These are phyloP conservation scores for Darksidea phi DNA, from an alignment of 495 filamentous ascomycete genomes.

Conservation along the genomic window DNA sequence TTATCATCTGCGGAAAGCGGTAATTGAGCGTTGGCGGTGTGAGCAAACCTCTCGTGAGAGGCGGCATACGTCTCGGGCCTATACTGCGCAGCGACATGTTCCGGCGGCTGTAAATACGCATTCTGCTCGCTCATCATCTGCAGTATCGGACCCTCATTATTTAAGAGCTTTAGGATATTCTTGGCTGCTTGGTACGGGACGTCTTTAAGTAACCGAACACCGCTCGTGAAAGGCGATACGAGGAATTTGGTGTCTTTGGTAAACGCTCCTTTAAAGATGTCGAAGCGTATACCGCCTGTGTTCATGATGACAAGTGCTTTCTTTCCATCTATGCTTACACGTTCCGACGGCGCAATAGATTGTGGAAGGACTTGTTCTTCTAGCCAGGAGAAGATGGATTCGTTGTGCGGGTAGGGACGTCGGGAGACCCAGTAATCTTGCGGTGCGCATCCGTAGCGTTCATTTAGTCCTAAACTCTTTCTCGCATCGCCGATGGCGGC, in stretches of 20 bases:
- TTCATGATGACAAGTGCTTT: conserved; percentile 76
- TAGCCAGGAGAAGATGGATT: conserved; percentile 80
- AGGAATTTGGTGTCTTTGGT: conserved; percentile 81
- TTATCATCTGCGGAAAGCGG: neutral
- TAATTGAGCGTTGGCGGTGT: neutral
- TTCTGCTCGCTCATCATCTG: conserved; percentile 28
- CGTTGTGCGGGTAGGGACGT: conserved; percentile 61
- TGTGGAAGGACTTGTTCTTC: conserved; percentile 69
- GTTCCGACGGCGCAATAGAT: conserved; percentile 50
- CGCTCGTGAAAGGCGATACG: conserved; percentile 83
- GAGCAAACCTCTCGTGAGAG: neutral
- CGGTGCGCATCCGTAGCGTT: conserved; percentile 78
- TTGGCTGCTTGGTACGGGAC: conserved; percentile 73
- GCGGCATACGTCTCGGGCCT: neutral
- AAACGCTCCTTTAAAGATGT: conserved; percentile 89
- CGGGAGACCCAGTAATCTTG: conserved; percentile 76
- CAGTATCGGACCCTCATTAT: conserved; percentile 64
- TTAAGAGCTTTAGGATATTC: conserved; percentile 69
- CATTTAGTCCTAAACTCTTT: conserved; percentile 67
- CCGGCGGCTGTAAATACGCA: conserved; percentile 44
- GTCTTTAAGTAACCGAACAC: conserved; percentile 73
- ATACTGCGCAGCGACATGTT: conserved; percentile 36
- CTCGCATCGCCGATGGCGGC: conserved; percentile 68
- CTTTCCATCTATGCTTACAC: conserved; percentile 39
- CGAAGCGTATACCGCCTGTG: conserved; percentile 88